These are phyloP conservation scores for Casuarina cunninghamiana DNA, from an alignment of 306 rosid species.

Conservation along the genomic window DNA sequence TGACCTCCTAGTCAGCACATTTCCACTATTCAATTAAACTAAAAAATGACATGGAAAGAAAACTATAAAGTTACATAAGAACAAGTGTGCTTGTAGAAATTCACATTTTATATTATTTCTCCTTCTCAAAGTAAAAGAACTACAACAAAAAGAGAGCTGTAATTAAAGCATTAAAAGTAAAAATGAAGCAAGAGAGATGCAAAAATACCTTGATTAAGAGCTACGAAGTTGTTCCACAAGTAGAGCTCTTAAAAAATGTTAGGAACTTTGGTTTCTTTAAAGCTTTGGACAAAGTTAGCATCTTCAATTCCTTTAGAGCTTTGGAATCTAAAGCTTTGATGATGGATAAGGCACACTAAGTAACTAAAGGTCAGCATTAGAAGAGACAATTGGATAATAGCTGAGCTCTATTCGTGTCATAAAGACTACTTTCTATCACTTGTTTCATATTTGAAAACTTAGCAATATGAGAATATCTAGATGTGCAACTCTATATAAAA, in stretches of 20 bases:
- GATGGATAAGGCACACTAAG: conserved; percentile 16
- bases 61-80: not conserved
- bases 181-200: not conserved
- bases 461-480: too few relatives aligned
- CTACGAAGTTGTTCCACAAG: conserved; percentile 12
- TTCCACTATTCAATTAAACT: not conserved
- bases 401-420: too few relatives aligned
- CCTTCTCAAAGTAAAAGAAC: not conserved
- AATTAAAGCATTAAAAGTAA: not conserved
- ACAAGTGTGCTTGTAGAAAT: not conserved
- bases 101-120: not conserved
- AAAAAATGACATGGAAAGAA: not conserved
- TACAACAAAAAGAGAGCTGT: not conserved
- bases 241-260: not conserved
- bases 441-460: too few relatives aligned
- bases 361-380: conserved; percentile 16
- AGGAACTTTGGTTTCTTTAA: not conserved
- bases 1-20: conserved; percentile 29
- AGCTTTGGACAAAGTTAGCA: conserved; percentile 71
- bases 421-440: too few relatives aligned
- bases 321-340: conserved; percentile 70
- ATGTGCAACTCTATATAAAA: too few relatives aligned
- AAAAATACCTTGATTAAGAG: conserved; percentile 29
- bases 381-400: not conserved
- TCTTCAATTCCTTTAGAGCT: conserved; percentile 57